Base-by-base conservation (phyloP, 208 protist genomes). In the Giardia duodenalis region DNA sequence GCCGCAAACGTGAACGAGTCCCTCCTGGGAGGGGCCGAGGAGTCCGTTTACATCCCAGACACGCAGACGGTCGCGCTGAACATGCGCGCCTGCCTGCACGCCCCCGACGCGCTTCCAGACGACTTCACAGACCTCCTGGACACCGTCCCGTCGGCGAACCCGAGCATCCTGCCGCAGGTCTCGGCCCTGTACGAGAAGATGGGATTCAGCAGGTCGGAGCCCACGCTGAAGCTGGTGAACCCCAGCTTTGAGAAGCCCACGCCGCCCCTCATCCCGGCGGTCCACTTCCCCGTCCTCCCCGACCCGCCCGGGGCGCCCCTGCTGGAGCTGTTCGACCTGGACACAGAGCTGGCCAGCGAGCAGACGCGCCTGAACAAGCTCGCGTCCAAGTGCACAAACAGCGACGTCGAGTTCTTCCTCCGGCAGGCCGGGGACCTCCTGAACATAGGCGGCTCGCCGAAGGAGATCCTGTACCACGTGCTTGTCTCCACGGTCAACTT, bases 171-270 rank as follows among this genome's bases (percentile, higher is more conserved):
- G 2, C 88, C 88, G 0, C 88, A 91, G 45, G 44, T 91, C 10
- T 22, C 45, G n/a, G 45, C n/a, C n/a, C 44, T 91, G 4, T 91
- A 91, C 88, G 88, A 91, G 44, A 19, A 1, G 47, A 91, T 91
- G 88, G 88, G 88, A 2, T 91, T 91, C 88, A 22, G 42, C n/a
- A 46, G 1, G 43, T 48, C 1, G 1, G 88, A 91, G 45, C 88
- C 88, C 2, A 91, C 45, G 44, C 44, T 91, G 88, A 91, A 47
- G 44, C n/a, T 91, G 10, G 45, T 91, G n/a, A 91, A 91, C 39
- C 88, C 88, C 2, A 47, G 22, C 45, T 91, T 91, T 91, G 88
- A 91, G 88, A 3, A 45, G 45, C 88, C 88, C 1, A 91, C 88
- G 2, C 88, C 88, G 4, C 88, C 88, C 2, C 88, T 91, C 1